Evolutionary conservation across 192 early-diverging fungal genomes (phyloP), one percentile per base, ranked within the genome.

Genomic region (Coemansia sp.): DNA sequence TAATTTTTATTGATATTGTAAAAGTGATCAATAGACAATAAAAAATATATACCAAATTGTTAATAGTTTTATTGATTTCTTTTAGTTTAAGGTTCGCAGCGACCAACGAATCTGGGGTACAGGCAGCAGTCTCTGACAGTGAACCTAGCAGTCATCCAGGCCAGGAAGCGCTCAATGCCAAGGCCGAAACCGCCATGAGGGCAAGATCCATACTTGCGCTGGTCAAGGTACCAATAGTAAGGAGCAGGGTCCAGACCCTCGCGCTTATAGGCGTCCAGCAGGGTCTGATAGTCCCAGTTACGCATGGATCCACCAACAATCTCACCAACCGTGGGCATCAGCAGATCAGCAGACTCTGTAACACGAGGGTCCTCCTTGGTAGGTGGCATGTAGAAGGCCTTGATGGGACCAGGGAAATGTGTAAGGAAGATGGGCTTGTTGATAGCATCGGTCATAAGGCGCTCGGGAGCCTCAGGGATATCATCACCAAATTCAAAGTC

Each of bases 201-300:
- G 55, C 83, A 84, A 15, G 93, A 87, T 32, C 97, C 95, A 71
- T 93, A 99, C 81, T 97, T 98, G 78, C 97, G 89, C 80, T 98
- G 97, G 50, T 99, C 97, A 33, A 94, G 93, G 78, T 86, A 90
- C 97, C 97, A 99, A 82, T 98, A 97, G 83, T 99, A 99, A 20
- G 94, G 92, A 3, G 75, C 61, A 15, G 94, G 87, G 65, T 98
- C 90, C 50, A 99, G 87, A 15, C 89, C 89, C 72, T 96, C 92
- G 27, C 91, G 85, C 73, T 81, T 78, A 78, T 91, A 94, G 11
- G 83, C 94, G 9, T 77, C 85, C 53, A 89, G 67, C 29, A 96
- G 79, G 63, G 89, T 86, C 10, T 79, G 75, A 64, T 90, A 75
- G 68, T 94, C 85, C 42, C 86, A 87, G 66, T 93, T 96, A 79